Percentiles rank a stretch among this genome's conserved stretches.
These are phyloP conservation scores for Medicago ruthenica DNA, from an alignment of 306 rosid species.

Conservation along the genomic window DNA sequence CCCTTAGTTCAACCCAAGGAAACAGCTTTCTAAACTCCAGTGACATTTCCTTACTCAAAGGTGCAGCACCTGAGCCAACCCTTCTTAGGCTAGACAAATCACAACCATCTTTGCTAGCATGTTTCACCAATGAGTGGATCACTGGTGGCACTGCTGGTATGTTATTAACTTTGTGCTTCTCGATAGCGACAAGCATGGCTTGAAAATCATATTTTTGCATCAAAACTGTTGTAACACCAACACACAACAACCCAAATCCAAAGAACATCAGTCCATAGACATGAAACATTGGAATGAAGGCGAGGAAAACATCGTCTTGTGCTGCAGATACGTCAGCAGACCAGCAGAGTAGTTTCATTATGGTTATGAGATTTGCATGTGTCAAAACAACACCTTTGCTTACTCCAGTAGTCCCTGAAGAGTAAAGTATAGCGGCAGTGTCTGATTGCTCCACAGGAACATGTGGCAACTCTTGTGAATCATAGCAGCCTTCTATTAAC, in stretches of 20 bases:
- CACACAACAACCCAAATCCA: slow-evolving; percentile 67
- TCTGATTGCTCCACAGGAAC: slow-evolving; percentile 62
- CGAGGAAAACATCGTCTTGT: slow-evolving; percentile 66
- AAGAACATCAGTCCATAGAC: slow-evolving; percentile 79
- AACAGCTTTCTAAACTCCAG: slow-evolving; percentile 65
- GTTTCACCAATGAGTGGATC: slow-evolving; percentile 71
- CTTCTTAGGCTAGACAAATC: slow-evolving; percentile 70
- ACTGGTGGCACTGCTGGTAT: slow-evolving; percentile 89
- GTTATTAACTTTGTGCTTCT: slow-evolving; percentile 63
- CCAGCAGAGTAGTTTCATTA: slow-evolving; percentile 60
- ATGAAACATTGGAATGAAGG: slow-evolving; percentile 93
- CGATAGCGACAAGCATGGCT: slow-evolving; percentile 65
- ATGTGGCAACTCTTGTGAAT: slow-evolving; percentile 48
- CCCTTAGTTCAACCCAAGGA: slow-evolving; percentile 88
- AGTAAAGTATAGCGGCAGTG: slow-evolving; percentile 83
- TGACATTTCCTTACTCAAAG: slow-evolving; percentile 71
- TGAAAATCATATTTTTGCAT: slow-evolving; percentile 70
- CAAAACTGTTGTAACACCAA: slow-evolving; percentile 62
- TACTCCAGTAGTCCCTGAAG: slow-evolving; percentile 87
- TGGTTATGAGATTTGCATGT: slow-evolving; percentile 70
- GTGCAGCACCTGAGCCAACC: slow-evolving; percentile 86
- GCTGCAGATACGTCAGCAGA: slow-evolving; percentile 53
- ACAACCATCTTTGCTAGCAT: slow-evolving; percentile 46
- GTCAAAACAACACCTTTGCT: slow-evolving; percentile 91
- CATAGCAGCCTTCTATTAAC: slow-evolving; percentile 65